Conservation (phyloP, 192 early-diverging fungal genomes). For the Phycomyces blakesleeanus region DNA sequence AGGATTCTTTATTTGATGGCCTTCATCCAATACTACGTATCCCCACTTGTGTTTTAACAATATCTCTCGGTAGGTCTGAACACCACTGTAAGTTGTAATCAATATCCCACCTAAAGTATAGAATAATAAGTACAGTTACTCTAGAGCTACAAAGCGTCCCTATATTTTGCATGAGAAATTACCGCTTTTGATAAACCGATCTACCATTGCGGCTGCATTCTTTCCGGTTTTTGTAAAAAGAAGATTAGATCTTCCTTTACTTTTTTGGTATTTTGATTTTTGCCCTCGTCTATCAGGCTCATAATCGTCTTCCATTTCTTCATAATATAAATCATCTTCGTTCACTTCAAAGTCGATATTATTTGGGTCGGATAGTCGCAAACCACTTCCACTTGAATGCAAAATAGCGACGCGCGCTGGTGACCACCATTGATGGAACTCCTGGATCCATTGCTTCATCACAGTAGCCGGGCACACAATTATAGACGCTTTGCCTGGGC, state of each 20-base stretch:
- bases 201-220: slow-evolving; percentile 44
- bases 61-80: slow-evolving; percentile 66
- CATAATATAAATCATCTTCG: slow-evolving; percentile 11
- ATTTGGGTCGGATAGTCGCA: slow-evolving; percentile 37
- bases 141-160: too few relatives aligned
- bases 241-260: slow-evolving; percentile 6
- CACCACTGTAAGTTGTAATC: slow-evolving; percentile 82
- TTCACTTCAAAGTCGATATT: slow-evolving; percentile 26
- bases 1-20: slow-evolving; percentile 95
- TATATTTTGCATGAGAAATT: not conserved
- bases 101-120: slow-evolving; percentile 65
- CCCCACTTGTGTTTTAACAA: slow-evolving; percentile 78
- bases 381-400: slow-evolving; percentile 81
- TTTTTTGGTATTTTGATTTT: slow-evolving; percentile 9
- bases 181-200: slow-evolving; percentile 39
- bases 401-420: slow-evolving; percentile 84
- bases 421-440: slow-evolving; percentile 82
- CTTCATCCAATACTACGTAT: slow-evolving; percentile 90
- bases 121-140: not conserved
- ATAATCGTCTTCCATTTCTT: slow-evolving; percentile 18
- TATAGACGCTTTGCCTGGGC: slow-evolving; percentile 41
- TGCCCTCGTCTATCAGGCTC: slow-evolving; percentile 18
- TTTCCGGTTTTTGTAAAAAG: slow-evolving; percentile 28
- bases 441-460: slow-evolving; percentile 79
- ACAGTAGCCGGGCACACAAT: slow-evolving; percentile 79